Conservation (phyloP, 148 eudicot species). For the Linanthus parryae region DNA sequence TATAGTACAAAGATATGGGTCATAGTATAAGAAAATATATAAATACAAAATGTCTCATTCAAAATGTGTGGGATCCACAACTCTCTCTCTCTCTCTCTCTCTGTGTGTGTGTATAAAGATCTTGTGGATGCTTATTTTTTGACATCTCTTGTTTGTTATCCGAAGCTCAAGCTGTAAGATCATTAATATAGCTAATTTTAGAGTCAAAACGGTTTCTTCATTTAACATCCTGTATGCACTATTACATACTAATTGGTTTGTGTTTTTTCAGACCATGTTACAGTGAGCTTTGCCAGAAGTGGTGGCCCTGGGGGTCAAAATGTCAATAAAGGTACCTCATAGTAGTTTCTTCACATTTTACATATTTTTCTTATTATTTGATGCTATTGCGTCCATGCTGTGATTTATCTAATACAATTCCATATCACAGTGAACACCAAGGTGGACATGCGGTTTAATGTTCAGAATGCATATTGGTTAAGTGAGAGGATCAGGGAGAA, state of each 20-base stretch:
- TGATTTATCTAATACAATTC: slow-evolving; percentile 4
- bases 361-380: neutral
- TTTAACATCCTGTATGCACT: too few relatives aligned
- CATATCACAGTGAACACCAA: slow-evolving; percentile 58
- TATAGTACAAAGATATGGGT: too few relatives aligned
- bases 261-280: slow-evolving; percentile 54
- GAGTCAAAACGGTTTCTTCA: too few relatives aligned
- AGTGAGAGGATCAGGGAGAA: slow-evolving; percentile 67
- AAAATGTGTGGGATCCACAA: too few relatives aligned
- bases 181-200: neutral
- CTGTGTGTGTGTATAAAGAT: too few relatives aligned
- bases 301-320: slow-evolving; percentile 93
- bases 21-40: too few relatives aligned
- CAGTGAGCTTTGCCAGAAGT: slow-evolving; percentile 68
- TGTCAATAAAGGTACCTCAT: slow-evolving; percentile 88
- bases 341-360: slow-evolving; percentile 9
- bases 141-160: neutral
- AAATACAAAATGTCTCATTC: too few relatives aligned
- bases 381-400: neutral
- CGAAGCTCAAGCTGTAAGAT: neutral
- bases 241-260: slow-evolving; percentile 1
- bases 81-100: too few relatives aligned
- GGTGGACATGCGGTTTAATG: slow-evolving; percentile 91
- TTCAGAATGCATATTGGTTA: slow-evolving; percentile 65
- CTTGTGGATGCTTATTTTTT: too few relatives aligned